These are phyloP conservation scores for Fusarium sulawesiense DNA, from an alignment of 2,329 filamentous ascomycete genomes.

Conservation along the genomic window DNA sequence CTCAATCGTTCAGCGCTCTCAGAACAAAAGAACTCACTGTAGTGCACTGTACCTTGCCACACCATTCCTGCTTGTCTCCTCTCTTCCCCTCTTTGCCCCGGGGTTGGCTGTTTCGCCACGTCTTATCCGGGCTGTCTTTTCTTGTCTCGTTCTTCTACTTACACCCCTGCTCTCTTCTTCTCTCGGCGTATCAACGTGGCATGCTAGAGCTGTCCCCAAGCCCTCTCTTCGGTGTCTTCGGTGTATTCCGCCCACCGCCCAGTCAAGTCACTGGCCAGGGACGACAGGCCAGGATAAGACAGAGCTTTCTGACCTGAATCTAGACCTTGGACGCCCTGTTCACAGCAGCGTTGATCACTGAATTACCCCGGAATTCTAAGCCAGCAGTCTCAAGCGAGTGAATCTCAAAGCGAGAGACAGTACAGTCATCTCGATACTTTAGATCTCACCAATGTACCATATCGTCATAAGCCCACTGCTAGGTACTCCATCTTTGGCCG, in stretches of 20 bases:
- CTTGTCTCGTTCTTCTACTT: constrained; percentile 5
- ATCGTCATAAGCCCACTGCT: constrained; percentile 33
- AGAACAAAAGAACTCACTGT: constrained; percentile 1
- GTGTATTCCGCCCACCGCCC: constrained; percentile 14
- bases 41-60: constrained; percentile 31
- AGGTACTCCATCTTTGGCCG: constrained; percentile 24
- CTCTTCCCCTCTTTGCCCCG: constrained; percentile 36
- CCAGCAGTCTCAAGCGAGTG: background rate
- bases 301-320: constrained; percentile 13
- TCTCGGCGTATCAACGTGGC: constrained; percentile 28
- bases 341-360: background rate
- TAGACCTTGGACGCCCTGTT: constrained; percentile 6
- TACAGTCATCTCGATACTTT: background rate
- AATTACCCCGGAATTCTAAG: background rate
- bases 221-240: constrained; percentile 15
- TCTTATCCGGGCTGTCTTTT: background rate
- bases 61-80: constrained; percentile 38
- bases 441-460: constrained; percentile 20
- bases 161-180: constrained; percentile 17
- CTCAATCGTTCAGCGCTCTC: constrained; percentile 12
- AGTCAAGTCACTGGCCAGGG: constrained; percentile 2
- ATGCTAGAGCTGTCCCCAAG: constrained; percentile 23
- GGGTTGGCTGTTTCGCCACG: constrained; percentile 25
- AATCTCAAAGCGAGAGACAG: background rate
- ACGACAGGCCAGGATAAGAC: constrained; percentile 1